A percentile compares a stretch with the other conserved stretches of the same genome.
Evolutionary conservation across 1,284 basidiomycete species (phyloP).

Genomic region (Sutorius eximius): DNA sequence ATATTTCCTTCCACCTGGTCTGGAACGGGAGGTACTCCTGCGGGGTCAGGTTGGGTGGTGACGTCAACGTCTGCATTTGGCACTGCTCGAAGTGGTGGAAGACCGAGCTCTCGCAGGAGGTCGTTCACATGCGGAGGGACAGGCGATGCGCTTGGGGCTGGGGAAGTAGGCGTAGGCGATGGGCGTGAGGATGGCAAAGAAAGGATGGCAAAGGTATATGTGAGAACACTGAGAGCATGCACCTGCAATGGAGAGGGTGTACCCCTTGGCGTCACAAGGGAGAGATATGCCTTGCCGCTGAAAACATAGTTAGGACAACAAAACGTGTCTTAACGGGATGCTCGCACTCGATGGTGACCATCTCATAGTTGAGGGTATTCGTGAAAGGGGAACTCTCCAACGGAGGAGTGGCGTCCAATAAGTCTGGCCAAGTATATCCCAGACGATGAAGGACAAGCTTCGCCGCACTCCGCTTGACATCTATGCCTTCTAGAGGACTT

Average conservation of each 20-base stretch:
- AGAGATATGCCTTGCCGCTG: constrained; percentile 64
- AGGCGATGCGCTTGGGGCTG: constrained; percentile 8
- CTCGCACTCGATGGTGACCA: constrained; percentile 52
- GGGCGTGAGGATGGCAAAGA: constrained; percentile 37
- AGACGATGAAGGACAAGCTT: constrained; percentile 36
- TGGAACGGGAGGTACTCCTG: constrained; percentile 17
- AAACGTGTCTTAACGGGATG: constrained; percentile 1
- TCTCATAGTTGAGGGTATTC: constrained; percentile 62
- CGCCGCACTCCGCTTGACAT: constrained; percentile 19
- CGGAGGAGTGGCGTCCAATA: constrained; percentile 52
- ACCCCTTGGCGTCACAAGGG: constrained; percentile 47
- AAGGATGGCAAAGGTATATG: constrained; percentile 64
- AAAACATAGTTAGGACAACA: constrained; percentile 9
- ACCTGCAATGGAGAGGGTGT: constrained; percentile 59
- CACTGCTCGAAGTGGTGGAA: constrained; percentile 47
- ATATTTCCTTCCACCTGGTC: constrained; percentile 28
- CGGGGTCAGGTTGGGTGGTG: constrained; percentile 20
- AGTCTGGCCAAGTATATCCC: constrained; percentile 63
- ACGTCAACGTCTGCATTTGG: constrained; percentile 33
- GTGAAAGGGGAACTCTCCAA: constrained; percentile 25
- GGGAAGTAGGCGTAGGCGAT: constrained; percentile 22
- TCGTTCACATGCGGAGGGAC: constrained; percentile 50
- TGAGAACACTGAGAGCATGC: constrained; percentile 70
- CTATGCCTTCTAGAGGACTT: constrained; percentile 3
- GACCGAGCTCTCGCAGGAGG: constrained; percentile 61